Base-by-base conservation (phyloP, 176 grass and related monocot species). In the Elymus sibiricus region DNA sequence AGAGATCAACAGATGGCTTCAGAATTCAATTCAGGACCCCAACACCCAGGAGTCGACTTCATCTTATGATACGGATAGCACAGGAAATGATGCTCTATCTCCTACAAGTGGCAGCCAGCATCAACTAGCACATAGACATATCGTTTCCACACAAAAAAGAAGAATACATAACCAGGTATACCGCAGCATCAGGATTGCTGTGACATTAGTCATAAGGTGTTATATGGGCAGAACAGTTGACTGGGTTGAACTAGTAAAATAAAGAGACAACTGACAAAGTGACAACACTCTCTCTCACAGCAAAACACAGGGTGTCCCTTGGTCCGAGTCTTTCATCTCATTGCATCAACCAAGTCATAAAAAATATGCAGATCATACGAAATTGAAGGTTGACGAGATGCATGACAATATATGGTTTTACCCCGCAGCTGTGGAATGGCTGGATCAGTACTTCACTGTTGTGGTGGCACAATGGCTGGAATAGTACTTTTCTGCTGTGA, bases 101-200 rank as follows among this genome's bases (percentile, higher is more conserved):
- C 38, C 51, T 79, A 80, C 24, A 46, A 65, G 13, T 3, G 4
- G 44, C 46, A 64, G 65, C 53, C 10, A 32, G 62, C 16, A 68
- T 25, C 14, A 64, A 42, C 39, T 76, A 64, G 69, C 53, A 83
- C 37, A n/a, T 25, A 42, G n/a, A 3, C 8, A 38, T 55, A 0
- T 35, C 19, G 9, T 59, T 69, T 86, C 76, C 46, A 44, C 22
- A 40, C 0, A 39, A 24, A n/a, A 35, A n/a, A 29, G 24, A 78
- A 60, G 38, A 39, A 39, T 9, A 39, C 21, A 47, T 70, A 70
- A 49, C 22, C 44, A 37, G 63, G 27, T 39, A 40, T 16, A 64
- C 12, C n/a, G 47, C 35, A 79, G 64, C 76, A 79, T 60, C 17
- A 79, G 35, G 64, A 86, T 43, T 78, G 35, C 68, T 74, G 85